Conservation (phyloP, 148 eudicot species). For the Chenopodium berlandieri region DNA sequence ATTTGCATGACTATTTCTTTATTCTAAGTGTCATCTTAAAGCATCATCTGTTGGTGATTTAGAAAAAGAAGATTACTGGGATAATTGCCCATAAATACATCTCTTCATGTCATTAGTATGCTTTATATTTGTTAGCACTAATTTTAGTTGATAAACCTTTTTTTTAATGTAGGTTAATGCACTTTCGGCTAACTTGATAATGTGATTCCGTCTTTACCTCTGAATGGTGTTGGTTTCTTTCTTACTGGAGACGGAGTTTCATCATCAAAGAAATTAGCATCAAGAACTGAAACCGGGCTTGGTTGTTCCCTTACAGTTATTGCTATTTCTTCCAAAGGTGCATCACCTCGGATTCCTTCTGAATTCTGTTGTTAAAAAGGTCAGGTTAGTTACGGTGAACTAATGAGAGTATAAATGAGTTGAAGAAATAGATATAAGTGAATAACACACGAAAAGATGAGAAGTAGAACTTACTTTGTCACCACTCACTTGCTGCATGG, state of each 20-base stretch:
- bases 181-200: background rate
- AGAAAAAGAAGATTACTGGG: background rate
- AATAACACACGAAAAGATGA: background rate
- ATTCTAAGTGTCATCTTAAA: background rate
- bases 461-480: conserved; percentile 25
- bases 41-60: background rate
- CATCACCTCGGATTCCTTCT: conserved; percentile 31
- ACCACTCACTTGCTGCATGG: conserved; percentile 22
- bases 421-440: conserved; percentile 3
- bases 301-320: conserved; percentile 63
- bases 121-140: background rate
- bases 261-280: conserved; percentile 55
- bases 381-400: conserved; percentile 10
- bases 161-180: background rate
- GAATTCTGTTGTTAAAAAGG: conserved; percentile 35
- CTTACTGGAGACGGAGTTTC: conserved; percentile 77
- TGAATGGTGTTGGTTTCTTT: conserved; percentile 45
- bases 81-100: background rate
- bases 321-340: conserved; percentile 34
- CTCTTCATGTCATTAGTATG: background rate
- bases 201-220: conserved; percentile 38
- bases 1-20: background rate
- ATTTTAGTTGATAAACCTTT: background rate
- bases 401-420: background rate
- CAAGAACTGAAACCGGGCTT: conserved; percentile 89